Percentiles rank a stretch among this genome's conserved stretches.
These are phyloP conservation scores for Aspergillus pseudotamarii DNA, from an alignment of 2,329 filamentous ascomycete genomes.

Conservation along the genomic window DNA sequence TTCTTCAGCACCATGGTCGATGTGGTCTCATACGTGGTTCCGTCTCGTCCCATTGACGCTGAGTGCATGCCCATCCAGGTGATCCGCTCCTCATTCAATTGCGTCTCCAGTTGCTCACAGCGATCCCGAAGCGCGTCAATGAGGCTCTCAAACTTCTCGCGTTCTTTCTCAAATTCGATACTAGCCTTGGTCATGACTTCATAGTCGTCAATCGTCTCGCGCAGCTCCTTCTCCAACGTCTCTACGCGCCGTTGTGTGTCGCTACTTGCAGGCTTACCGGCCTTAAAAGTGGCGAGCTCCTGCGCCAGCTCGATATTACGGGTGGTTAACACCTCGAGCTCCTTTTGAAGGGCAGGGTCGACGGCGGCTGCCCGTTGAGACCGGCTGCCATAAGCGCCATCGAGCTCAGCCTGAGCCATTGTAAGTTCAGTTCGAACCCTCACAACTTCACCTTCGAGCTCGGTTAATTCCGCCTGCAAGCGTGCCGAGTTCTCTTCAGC, in stretches of 20 bases:
- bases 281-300: slow-evolving; percentile 51
- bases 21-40: slow-evolving; percentile 56
- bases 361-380: slow-evolving; percentile 67
- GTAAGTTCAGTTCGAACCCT: slow-evolving; percentile 77
- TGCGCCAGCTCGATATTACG: slow-evolving; percentile 50
- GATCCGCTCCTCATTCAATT: slow-evolving; percentile 69
- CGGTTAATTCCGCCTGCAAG: slow-evolving; percentile 53
- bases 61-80: slow-evolving; percentile 65
- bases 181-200: slow-evolving; percentile 70
- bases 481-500: slow-evolving; percentile 43
- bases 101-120: slow-evolving; percentile 64
- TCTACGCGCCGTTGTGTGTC: slow-evolving; percentile 53
- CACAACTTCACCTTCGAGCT: slow-evolving; percentile 65
- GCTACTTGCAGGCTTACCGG: slow-evolving; percentile 36
- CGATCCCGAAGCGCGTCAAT: slow-evolving; percentile 68
- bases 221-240: slow-evolving; percentile 65
- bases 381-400: slow-evolving; percentile 86
- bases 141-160: slow-evolving; percentile 63
- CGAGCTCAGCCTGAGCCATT: slow-evolving; percentile 87
- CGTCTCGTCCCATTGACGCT: slow-evolving; percentile 45
- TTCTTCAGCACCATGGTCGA: slow-evolving; percentile 70
- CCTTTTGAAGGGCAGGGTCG: slow-evolving; percentile 60
- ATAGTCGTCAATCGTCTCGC: slow-evolving; percentile 69
- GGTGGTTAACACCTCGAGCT: slow-evolving; percentile 59
- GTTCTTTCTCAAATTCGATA: slow-evolving; percentile 72